Evolutionary conservation across 176 grass and related monocot genomes (phyloP).

Genomic region (Lolium rigidum): DNA sequence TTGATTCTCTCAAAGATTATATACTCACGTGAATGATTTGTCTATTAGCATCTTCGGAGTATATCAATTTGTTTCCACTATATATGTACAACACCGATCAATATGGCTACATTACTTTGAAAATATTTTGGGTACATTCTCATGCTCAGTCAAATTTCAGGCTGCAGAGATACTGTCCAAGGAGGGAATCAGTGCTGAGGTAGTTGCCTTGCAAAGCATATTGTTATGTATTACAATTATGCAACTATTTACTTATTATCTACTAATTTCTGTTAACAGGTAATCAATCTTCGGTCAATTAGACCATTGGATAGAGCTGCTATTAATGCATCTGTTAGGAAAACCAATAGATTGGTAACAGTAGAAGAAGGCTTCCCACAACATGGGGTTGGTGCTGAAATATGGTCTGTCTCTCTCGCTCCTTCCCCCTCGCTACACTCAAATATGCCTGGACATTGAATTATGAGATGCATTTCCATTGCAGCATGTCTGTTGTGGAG

Average conservation of each 20-base stretch:
- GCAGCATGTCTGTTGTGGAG: constrained; percentile 90
- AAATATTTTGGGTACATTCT: constrained; percentile 31
- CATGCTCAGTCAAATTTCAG: constrained; percentile 54
- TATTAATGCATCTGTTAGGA: constrained; percentile 95
- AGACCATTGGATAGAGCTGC: constrained; percentile 89
- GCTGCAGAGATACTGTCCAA: constrained; percentile 92
- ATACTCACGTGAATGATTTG: neutral
- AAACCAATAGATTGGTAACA: constrained; percentile 92
- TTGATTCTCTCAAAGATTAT: neutral
- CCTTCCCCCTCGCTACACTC: neutral
- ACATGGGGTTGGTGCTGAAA: constrained; percentile 90
- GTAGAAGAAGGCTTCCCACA: constrained; percentile 98
- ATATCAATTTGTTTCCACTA: neutral
- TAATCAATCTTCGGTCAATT: constrained; percentile 96
- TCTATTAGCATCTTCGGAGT: neutral
- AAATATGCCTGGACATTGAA: neutral
- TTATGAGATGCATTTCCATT: constrained; percentile 41
- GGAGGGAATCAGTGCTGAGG: constrained; percentile 98
- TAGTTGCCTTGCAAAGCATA: constrained; percentile 42
- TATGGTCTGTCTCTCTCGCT: constrained; percentile 58
- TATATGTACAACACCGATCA: neutral
- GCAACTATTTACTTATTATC: constrained; percentile 17
- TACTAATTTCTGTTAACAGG: constrained; percentile 55
- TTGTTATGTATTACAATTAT: constrained; percentile 11
- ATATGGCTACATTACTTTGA: neutral